Conservation (phyloP, 139 green algal genomes). For the Marvania coccoides region DNA sequence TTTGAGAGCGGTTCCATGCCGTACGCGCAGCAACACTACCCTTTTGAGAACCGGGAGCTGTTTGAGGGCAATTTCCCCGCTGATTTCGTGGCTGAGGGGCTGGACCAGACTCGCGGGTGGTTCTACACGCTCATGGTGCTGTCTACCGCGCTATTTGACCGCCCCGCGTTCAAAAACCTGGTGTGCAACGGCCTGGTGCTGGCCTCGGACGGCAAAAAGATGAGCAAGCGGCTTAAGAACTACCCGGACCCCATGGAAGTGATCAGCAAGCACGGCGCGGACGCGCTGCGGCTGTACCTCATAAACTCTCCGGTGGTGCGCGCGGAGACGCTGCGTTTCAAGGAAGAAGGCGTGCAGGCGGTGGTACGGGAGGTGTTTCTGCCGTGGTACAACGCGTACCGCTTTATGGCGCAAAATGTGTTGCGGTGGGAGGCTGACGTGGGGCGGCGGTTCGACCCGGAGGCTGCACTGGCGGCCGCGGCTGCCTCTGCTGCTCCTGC, state of each 20-base stretch:
- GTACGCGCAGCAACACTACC: constrained; percentile 96
- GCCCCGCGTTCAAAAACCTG: constrained; percentile 97
- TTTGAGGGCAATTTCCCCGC: constrained; percentile 91
- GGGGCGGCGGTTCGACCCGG: constrained; percentile 43
- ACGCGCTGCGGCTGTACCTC: constrained; percentile 96
- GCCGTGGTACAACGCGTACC: constrained; percentile 99
- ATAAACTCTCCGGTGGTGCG: constrained; percentile 95
- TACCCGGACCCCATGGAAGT: constrained; percentile 88
- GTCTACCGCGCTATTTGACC: constrained; percentile 95
- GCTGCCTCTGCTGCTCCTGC: constrained; percentile 26
- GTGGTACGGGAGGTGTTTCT: constrained; percentile 97
- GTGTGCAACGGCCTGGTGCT: constrained; percentile 99
- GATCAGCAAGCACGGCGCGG: constrained; percentile 85
- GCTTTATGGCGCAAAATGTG: constrained; percentile 86
- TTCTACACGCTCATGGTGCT: constrained; percentile 99
- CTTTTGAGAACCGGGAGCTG: constrained; percentile 96
- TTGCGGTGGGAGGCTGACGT: constrained; percentile 61
- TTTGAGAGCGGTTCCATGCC: constrained; percentile 97
- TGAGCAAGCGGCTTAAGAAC: constrained; percentile 98
- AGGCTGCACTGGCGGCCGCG: constrained; percentile 7
- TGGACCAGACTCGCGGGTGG: constrained; percentile 91
- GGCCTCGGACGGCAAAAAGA: constrained; percentile 97
- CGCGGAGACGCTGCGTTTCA: constrained; percentile 87
- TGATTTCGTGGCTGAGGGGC: constrained; percentile 86
- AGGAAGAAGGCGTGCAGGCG: constrained; percentile 90